Base-by-base conservation (phyloP, 345 rosid species). In the Tarenaya hassleriana region DNA sequence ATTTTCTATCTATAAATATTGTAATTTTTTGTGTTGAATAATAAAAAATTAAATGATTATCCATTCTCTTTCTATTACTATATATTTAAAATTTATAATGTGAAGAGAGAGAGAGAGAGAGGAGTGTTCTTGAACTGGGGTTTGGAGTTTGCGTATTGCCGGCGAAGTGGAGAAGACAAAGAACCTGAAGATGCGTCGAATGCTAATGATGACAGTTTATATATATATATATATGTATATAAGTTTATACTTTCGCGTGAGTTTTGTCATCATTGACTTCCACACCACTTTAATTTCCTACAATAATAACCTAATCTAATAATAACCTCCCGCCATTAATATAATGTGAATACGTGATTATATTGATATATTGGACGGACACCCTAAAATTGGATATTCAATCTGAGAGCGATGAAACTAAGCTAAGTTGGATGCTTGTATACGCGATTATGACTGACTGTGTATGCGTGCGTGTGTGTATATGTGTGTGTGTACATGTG, bases 401-500 rank as follows among this genome's bases (percentile, higher is more conserved):
- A n/a, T n/a, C n/a, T n/a, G n/a, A n/a, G n/a, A n/a, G n/a, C n/a
- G n/a, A n/a, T n/a, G n/a, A n/a, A n/a, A n/a, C n/a, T 46, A 41
- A 41, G 3, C 13, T 43, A 42, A 45, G 15, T 40, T 15, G 27
- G 8, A 21, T 7, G 1, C 16, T 1, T 10, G 39, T 35, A 14
- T 10, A 14, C 5, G 4, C 4, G 3, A 4, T 4, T 19, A 37
- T 8, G 8, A 18, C 14, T 19, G 41, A 11, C 16, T 11, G 2
- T 10, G 18, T 7, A 37, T 37, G 54, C 29, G 47, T 18, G 19
- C 20, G 34, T 1, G 20, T 1, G 17, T 41, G 41, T 63, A 46
- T 39, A 34, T 32, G 37, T 55, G 47, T 11, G 61, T 47, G 46
- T 64, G 69, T 55, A 34, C 58, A 56, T 64, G 57, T 56, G 52